These are phyloP conservation scores for Sporopachydermia lactativora DNA, from an alignment of 805 yeast species.

Conservation along the genomic window DNA sequence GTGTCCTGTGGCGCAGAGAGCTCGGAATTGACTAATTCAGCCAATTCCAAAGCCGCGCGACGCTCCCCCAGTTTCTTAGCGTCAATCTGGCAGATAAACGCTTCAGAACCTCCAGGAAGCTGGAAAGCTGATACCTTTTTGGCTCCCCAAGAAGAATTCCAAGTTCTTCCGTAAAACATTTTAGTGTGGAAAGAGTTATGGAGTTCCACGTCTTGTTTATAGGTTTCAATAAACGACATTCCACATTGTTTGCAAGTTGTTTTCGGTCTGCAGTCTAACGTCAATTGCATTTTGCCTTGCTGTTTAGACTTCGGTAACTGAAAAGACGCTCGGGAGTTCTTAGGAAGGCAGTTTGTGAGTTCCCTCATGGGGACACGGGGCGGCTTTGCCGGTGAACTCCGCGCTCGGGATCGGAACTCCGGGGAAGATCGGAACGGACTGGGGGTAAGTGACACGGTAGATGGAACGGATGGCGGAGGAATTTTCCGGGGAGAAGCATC, in stretches of 20 bases:
- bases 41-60: conserved; percentile 18
- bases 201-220: conserved; percentile 25
- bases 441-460: too few species aligned
- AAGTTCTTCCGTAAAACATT: conserved; percentile 28
- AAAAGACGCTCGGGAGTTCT: background rate
- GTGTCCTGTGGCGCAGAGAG: conserved; percentile 32
- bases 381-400: too few species aligned
- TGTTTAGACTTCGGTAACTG: background rate
- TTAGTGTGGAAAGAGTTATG: conserved; percentile 34
- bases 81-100: conserved; percentile 16
- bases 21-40: conserved; percentile 34
- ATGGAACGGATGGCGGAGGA: background rate
- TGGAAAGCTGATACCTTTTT: conserved; percentile 2
- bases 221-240: conserved; percentile 33
- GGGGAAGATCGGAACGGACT: too few species aligned
- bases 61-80: conserved; percentile 11
- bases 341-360: background rate
- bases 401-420: too few species aligned
- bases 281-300: background rate
- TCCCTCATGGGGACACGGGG: background rate
- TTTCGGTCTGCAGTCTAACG: conserved; percentile 2
- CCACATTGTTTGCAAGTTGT: conserved; percentile 34
- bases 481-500: too few species aligned
- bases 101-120: background rate
- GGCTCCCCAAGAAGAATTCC: conserved; percentile 18